A percentile compares a stretch with the other conserved stretches of the same genome.
Evolutionary conservation across 2,329 filamentous ascomycete genomes (phyloP).

Genomic region (Dichotomopilus funicola): DNA sequence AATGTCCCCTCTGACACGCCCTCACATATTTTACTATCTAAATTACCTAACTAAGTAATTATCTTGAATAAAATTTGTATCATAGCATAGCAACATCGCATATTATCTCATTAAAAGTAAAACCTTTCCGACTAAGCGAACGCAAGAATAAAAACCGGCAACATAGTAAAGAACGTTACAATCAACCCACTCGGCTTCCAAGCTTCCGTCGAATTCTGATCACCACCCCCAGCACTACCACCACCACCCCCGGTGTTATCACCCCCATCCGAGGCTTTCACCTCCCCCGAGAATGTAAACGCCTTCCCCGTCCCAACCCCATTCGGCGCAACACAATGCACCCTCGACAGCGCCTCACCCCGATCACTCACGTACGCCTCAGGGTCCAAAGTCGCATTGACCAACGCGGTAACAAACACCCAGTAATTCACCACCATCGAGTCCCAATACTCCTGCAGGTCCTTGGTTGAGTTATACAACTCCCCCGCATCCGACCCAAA

Average conservation of each 20-base stretch:
- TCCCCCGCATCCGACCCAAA: neutral
- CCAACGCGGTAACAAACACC: conserved; percentile 8
- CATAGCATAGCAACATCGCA: no score
- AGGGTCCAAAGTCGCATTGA: conserved; percentile 6
- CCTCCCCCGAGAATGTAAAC: conserved; percentile 10
- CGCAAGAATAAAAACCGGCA: no score
- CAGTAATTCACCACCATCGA: conserved; percentile 13
- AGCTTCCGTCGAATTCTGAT: no score
- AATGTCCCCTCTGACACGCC: no score
- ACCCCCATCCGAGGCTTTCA: neutral
- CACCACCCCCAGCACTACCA: neutral
- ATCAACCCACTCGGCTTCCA: no score
- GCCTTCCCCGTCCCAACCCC: conserved; percentile 14
- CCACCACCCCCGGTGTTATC: neutral
- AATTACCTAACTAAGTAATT: no score
- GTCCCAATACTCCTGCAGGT: conserved; percentile 12
- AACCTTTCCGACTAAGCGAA: no score
- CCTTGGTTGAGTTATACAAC: conserved; percentile 2
- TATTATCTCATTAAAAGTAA: no score
- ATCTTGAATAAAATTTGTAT: no score
- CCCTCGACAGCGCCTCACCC: neutral
- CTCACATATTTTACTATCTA: no score
- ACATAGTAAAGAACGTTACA: no score
- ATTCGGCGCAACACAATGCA: conserved; percentile 20
- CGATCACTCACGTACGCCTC: neutral